Evolutionary conservation across 805 yeast genomes (phyloP).

Genomic region (Zygotorulaspora florentina): DNA sequence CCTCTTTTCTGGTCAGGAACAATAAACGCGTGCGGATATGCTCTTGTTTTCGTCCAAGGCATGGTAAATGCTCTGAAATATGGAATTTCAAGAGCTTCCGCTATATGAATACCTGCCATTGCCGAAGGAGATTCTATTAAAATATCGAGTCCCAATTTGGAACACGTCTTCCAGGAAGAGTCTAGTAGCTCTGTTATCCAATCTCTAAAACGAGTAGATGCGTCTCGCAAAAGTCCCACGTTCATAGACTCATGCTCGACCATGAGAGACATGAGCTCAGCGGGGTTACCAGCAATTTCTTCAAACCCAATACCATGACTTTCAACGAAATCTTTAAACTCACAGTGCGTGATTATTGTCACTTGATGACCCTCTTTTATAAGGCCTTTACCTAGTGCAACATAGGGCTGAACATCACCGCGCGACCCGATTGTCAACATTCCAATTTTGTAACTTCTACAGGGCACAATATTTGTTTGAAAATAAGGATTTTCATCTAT

Average conservation of each 20-base stretch:
- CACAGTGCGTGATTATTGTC: slow-evolving; percentile 79
- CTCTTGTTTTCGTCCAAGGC: slow-evolving; percentile 97
- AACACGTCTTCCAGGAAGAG: slow-evolving; percentile 85
- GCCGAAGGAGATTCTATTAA: slow-evolving; percentile 95
- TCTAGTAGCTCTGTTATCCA: slow-evolving; percentile 76
- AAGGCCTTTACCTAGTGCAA: slow-evolving; percentile 80
- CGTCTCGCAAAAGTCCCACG: slow-evolving; percentile 77
- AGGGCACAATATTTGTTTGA: slow-evolving; percentile 50
- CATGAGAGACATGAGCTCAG: slow-evolving; percentile 87
- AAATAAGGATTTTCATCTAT: slow-evolving; percentile 60
- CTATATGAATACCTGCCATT: slow-evolving; percentile 92
- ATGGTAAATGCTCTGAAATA: slow-evolving; percentile 93
- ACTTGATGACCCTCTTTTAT: slow-evolving; percentile 78
- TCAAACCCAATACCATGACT: slow-evolving; percentile 63
- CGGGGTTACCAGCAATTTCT: slow-evolving; percentile 87
- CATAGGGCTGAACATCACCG: slow-evolving; percentile 96
- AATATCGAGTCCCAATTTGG: slow-evolving; percentile 56
- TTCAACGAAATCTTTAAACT: slow-evolving; percentile 72
- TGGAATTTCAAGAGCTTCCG: slow-evolving; percentile 86
- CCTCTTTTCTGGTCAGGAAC: slow-evolving; percentile 93
- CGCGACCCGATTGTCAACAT: slow-evolving; percentile 88
- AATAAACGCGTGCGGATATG: slow-evolving; percentile 94
- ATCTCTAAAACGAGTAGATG: slow-evolving; percentile 67
- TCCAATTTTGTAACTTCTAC: slow-evolving; percentile 53
- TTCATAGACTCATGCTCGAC: slow-evolving; percentile 86